Evolutionary conservation across 2,329 filamentous ascomycete genomes (phyloP).

Genomic region (Colletotrichum camelliae): DNA sequence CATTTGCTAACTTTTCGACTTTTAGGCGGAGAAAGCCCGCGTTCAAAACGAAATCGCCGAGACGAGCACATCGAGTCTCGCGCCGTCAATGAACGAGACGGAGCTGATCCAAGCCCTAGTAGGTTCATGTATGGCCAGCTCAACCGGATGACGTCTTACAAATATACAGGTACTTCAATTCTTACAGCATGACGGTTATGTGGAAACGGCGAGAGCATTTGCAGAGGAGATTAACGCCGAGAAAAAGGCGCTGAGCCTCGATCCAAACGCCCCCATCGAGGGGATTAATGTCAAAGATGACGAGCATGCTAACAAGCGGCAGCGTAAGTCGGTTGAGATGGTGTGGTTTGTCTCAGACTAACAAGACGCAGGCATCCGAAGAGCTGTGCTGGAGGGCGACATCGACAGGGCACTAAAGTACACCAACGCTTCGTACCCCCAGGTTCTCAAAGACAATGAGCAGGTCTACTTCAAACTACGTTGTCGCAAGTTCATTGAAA

Average conservation of each 20-base stretch:
- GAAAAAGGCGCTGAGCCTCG: slow-evolving; percentile 70
- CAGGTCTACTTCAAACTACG: slow-evolving; percentile 87
- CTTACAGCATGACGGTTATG: slow-evolving; percentile 91
- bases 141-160: neutral
- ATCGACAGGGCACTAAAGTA: slow-evolving; percentile 89
- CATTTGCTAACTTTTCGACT: slow-evolving; percentile 2
- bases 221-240: slow-evolving; percentile 80
- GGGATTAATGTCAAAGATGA: slow-evolving; percentile 78
- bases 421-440: slow-evolving; percentile 79
- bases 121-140: slow-evolving; percentile 25
- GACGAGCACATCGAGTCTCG: slow-evolving; percentile 64
- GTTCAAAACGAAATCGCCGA: slow-evolving; percentile 65
- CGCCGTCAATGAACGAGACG: slow-evolving; percentile 72
- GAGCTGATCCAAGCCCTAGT: slow-evolving; percentile 83
- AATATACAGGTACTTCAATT: slow-evolving; percentile 74
- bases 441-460: slow-evolving; percentile 79
- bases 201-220: slow-evolving; percentile 91
- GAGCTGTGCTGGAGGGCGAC: slow-evolving; percentile 87
- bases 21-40: slow-evolving; percentile 37
- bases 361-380: slow-evolving; percentile 72
- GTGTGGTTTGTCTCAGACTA: neutral
- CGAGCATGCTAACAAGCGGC: slow-evolving; percentile 83
- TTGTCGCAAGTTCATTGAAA: slow-evolving; percentile 93
- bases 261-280: slow-evolving; percentile 55
- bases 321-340: slow-evolving; percentile 65